Conservation (phyloP, 1,139 yeast genomes). For the Geotrichum phurueaensis region DNA sequence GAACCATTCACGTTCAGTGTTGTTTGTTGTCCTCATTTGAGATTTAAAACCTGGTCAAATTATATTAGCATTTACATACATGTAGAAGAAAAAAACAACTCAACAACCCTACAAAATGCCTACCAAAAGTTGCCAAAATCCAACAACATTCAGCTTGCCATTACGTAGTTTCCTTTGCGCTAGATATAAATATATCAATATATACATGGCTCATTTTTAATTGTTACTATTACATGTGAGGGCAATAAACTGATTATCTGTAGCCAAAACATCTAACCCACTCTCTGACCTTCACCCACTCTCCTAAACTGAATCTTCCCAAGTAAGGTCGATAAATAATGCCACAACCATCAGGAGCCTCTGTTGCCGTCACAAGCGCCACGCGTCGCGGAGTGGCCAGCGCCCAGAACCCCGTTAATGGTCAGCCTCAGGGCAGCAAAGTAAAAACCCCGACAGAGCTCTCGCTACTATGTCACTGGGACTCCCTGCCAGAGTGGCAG, state of each 20-base stretch:
- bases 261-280: too few species aligned
- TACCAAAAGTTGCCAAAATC: background rate
- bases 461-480: constrained; percentile 29
- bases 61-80: too few species aligned
- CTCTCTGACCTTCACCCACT: too few species aligned
- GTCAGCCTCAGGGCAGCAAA: background rate
- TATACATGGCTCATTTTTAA: too few species aligned
- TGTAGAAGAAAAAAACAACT: background rate
- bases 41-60: too few species aligned
- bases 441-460: background rate
- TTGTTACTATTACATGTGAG: too few species aligned
- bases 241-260: too few species aligned
- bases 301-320: background rate
- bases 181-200: too few species aligned
- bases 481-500: constrained; percentile 75
- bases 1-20: too few species aligned
- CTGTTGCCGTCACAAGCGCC: background rate
- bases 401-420: background rate
- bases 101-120: background rate
- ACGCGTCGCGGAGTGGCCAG: background rate
- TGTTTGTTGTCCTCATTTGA: too few species aligned
- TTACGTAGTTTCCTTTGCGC: too few species aligned
- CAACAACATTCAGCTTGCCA: background rate
- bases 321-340: background rate
- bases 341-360: background rate